Evolutionary conservation across 192 early-diverging fungal species (phyloP).

Genomic region (Cetraspora pellucida): DNA sequence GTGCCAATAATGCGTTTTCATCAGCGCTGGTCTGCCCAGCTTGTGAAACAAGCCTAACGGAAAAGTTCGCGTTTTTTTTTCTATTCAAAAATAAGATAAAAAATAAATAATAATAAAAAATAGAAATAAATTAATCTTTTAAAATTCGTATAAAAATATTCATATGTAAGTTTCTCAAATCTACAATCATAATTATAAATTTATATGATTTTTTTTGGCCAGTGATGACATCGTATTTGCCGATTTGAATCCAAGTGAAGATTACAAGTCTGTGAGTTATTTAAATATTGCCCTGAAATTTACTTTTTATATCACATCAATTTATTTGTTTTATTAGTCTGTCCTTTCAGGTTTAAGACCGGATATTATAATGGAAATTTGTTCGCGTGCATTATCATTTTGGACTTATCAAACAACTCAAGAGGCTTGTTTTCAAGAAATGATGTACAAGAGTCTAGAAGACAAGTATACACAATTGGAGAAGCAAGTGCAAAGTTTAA

Average conservation of each 20-base stretch:
- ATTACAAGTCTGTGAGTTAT: constrained; percentile 60
- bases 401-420: constrained; percentile 69
- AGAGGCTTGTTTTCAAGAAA: constrained; percentile 47
- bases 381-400: constrained; percentile 63
- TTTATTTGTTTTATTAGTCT: constrained; percentile 41
- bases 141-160: too few relatives aligned
- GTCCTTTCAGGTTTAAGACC: constrained; percentile 70
- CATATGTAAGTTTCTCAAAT: not conserved
- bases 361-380: constrained; percentile 64
- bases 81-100: not conserved
- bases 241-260: constrained; percentile 61
- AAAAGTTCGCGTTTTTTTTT: constrained; percentile 46
- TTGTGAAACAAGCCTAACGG: constrained; percentile 55
- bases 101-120: too few relatives aligned
- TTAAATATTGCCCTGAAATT: not conserved
- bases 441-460: constrained; percentile 44
- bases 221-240: constrained; percentile 61
- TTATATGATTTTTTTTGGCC: not conserved
- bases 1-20: constrained; percentile 55
- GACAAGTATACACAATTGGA: constrained; percentile 42
- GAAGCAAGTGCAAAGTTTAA: constrained; percentile 39
- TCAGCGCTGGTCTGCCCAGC: constrained; percentile 62
- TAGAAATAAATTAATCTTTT: too few relatives aligned
- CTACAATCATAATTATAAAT: not conserved
- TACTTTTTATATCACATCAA: not conserved